Conservation (phyloP, 306 rosid species). For the Trifolium repens region DNA sequence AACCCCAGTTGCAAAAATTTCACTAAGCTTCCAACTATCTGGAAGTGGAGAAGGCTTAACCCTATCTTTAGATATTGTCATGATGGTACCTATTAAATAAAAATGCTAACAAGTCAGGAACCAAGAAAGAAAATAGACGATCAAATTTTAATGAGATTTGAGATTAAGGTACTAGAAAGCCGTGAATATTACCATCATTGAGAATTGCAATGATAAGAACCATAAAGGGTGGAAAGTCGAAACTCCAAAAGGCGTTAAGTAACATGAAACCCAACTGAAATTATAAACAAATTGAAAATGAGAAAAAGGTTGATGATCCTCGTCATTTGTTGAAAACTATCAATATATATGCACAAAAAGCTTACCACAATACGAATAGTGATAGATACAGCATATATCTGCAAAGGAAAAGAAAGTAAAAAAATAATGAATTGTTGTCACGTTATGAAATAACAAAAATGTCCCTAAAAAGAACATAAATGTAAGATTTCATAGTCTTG, state of each 20-base stretch:
- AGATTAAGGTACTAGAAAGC: slow-evolving; percentile 23
- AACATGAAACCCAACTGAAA: slow-evolving; percentile 74
- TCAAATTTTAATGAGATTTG: not conserved
- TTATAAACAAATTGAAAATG: slow-evolving; percentile 4
- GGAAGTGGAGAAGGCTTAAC: slow-evolving; percentile 79
- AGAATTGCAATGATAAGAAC: slow-evolving; percentile 79
- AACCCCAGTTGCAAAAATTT: slow-evolving; percentile 75
- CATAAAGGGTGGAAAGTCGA: slow-evolving; percentile 83
- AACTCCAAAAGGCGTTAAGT: slow-evolving; percentile 65
- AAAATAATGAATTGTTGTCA: slow-evolving; percentile 27
- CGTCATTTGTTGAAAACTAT: slow-evolving; percentile 30
- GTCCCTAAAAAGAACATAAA: not conserved
- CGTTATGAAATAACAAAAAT: not conserved
- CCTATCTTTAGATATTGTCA: slow-evolving; percentile 82
- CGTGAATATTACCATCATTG: slow-evolving; percentile 67
- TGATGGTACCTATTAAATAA: slow-evolving; percentile 63
- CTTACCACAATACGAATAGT: slow-evolving; percentile 85
- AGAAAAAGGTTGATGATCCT: slow-evolving; percentile 35
- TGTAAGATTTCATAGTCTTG: not conserved
- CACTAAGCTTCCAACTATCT: slow-evolving; percentile 79
- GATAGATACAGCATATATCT: slow-evolving; percentile 86
- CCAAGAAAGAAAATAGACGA: slow-evolving; percentile 9
- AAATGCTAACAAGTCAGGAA: slow-evolving; percentile 26
- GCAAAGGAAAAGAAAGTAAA: slow-evolving; percentile 17
- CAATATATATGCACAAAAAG: not conserved